Conservation (phyloP, 2,329 filamentous ascomycete genomes). For the Truncatella angustata region DNA sequence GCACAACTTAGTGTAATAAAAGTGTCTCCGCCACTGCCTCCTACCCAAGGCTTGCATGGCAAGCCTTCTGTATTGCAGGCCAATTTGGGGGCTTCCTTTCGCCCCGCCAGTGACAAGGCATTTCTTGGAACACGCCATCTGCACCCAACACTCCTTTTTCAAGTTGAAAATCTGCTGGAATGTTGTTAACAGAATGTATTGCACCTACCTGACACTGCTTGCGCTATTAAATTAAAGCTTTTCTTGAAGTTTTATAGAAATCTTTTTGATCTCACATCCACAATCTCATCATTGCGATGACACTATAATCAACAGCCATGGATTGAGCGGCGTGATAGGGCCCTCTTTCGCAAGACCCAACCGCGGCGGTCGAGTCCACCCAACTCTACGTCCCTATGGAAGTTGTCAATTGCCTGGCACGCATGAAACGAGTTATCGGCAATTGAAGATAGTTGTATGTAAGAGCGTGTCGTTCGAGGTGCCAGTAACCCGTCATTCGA, state of each 20-base stretch:
- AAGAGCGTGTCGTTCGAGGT: background rate
- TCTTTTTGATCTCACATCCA: conserved; percentile 9
- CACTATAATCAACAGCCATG: background rate
- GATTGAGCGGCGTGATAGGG: background rate
- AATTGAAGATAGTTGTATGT: background rate
- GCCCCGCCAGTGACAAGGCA: too few relatives aligned
- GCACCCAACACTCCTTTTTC: too few relatives aligned
- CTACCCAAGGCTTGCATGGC: too few relatives aligned
- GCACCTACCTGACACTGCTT: too few relatives aligned
- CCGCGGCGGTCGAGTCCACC: background rate
- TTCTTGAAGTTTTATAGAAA: conserved; percentile 5
- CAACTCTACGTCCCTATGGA: background rate
- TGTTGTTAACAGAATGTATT: too few relatives aligned
- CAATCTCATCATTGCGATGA: background rate
- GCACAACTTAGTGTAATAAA: too few relatives aligned
- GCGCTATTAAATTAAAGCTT: too few relatives aligned
- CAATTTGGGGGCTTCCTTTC: too few relatives aligned
- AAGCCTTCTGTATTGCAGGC: too few relatives aligned
- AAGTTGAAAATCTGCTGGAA: too few relatives aligned
- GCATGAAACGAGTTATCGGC: background rate
- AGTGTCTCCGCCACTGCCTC: too few relatives aligned
- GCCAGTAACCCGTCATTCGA: background rate
- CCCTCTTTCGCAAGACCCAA: background rate
- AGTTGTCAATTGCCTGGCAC: background rate
- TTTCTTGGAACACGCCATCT: too few relatives aligned